Evolutionary conservation across 495 filamentous ascomycete species (phyloP).

Genomic region (Penicillium ochrochloron): DNA sequence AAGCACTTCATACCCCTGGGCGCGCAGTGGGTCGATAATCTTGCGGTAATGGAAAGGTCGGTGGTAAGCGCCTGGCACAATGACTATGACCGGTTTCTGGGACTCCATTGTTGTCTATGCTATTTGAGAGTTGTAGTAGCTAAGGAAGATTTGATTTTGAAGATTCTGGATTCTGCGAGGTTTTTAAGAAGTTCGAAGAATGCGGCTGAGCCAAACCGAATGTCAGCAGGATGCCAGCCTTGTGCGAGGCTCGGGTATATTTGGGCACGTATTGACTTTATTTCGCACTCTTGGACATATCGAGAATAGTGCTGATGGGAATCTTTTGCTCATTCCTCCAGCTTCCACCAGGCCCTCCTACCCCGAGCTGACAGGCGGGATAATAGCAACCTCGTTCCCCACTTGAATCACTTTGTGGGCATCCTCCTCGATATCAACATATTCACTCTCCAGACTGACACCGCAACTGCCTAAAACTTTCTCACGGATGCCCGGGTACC

Average conservation of each 20-base stretch:
- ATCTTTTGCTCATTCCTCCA: not conserved
- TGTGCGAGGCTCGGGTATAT: not conserved
- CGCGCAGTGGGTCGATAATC: conserved; percentile 12
- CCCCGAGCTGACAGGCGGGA: conserved; percentile 87
- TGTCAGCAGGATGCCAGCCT: not conserved
- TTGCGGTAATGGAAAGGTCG: conserved; percentile 24
- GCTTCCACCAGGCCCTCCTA: conserved; percentile 17
- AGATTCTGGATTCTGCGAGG: not conserved
- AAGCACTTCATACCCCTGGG: conserved; percentile 21
- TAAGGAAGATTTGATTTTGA: not conserved
- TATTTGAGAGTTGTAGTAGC: not conserved
- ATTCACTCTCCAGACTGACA: conserved; percentile 85
- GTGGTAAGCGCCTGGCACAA: conserved; percentile 24
- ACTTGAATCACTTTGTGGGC: conserved; percentile 59
- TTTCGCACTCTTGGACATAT: not conserved
- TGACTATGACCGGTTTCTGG: conserved; percentile 21
- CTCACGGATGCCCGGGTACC: conserved; percentile 77
- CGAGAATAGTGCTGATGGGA: not conserved
- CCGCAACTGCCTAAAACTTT: conserved; percentile 77
- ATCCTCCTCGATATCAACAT: conserved; percentile 69
- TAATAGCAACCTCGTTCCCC: conserved; percentile 92
- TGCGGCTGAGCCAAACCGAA: not conserved
- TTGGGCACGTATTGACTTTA: not conserved
- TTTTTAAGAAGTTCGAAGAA: not conserved
- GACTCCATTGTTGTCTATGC: conserved; percentile 5